A percentile compares a stretch with the other conserved stretches of the same genome.
Conservation (phyloP, 495 filamentous ascomycete species). For the Penicillium cosmopolitanum region DNA sequence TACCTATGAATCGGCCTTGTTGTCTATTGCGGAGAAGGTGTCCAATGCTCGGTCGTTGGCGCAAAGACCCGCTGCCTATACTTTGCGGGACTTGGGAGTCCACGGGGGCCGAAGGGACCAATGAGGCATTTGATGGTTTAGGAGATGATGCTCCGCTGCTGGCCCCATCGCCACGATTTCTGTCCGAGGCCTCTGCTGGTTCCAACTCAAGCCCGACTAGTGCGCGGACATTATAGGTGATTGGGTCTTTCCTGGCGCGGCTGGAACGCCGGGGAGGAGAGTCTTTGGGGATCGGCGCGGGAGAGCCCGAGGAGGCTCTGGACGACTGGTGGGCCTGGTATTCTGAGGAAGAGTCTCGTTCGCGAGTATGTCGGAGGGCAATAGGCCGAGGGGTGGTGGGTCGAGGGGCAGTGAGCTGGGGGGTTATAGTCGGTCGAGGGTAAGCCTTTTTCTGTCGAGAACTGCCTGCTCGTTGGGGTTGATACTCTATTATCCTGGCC, state of each 20-base stretch:
- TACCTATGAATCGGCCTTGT: slow-evolving; percentile 15
- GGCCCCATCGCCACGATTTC: not conserved
- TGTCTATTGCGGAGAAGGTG: slow-evolving; percentile 34
- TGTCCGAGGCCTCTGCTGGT: not conserved
- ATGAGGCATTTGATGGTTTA: not conserved
- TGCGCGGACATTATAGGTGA: slow-evolving; percentile 19
- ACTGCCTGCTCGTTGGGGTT: not conserved
- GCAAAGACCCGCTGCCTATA: not conserved
- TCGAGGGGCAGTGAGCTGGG: not conserved
- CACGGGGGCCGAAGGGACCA: not conserved
- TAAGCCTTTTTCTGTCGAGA: not conserved
- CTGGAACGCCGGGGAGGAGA: slow-evolving; percentile 12
- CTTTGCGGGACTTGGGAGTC: not conserved
- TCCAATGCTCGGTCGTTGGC: not conserved
- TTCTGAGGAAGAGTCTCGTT: not conserved
- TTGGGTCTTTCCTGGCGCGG: slow-evolving; percentile 13
- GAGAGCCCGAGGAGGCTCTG: slow-evolving; percentile 4
- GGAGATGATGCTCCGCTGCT: not conserved
- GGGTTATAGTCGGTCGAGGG: not conserved
- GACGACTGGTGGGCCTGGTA: slow-evolving; percentile 11
- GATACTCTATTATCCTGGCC: too few species aligned
- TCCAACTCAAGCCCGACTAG: slow-evolving; percentile 9
- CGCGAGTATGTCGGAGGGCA: not conserved
- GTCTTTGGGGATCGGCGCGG: not conserved
- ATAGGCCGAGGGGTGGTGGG: not conserved